A percentile compares a stretch with the other conserved stretches of the same genome.
These are phyloP conservation scores for Tephrocybe sp. DNA, from an alignment of 768 basidiomycete species.

Conservation along the genomic window DNA sequence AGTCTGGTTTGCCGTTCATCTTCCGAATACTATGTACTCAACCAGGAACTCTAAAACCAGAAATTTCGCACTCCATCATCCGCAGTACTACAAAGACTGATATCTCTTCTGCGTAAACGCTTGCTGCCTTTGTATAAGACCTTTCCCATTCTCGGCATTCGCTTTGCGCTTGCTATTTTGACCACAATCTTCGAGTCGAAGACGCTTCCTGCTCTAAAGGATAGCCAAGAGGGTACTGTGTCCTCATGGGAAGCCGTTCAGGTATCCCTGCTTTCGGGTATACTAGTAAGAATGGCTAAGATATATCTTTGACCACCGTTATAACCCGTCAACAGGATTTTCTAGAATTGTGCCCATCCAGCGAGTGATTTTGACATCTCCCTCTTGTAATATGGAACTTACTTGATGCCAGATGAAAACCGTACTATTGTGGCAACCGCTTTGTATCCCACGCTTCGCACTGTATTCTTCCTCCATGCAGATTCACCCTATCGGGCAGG, in stretches of 20 bases:
- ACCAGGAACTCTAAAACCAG: conserved; percentile 12
- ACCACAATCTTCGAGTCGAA: conserved; percentile 37
- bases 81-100: conserved; percentile 37
- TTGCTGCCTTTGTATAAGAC: conserved; percentile 44
- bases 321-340: conserved; percentile 22
- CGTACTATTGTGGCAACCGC: conserved; percentile 22
- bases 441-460: conserved; percentile 24
- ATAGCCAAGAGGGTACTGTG: conserved; percentile 15
- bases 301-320: background rate
- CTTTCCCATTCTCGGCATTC: conserved; percentile 38
- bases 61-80: conserved; percentile 37
- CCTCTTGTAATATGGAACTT: conserved; percentile 18
- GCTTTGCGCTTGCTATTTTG: conserved; percentile 41
- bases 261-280: conserved; percentile 49
- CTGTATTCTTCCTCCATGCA: conserved; percentile 16
- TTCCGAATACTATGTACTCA: background rate
- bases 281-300: conserved; percentile 35
- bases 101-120: conserved; percentile 39
- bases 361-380: conserved; percentile 15
- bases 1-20: conserved; percentile 15
- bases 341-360: conserved; percentile 28
- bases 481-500: conserved; percentile 5
- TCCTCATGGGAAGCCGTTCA: conserved; percentile 46
- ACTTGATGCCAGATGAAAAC: conserved; percentile 36
- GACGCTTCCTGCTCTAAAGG: conserved; percentile 26